Conservation (phyloP, 2,329 filamentous ascomycete species). For the Fusarium proliferatum region DNA sequence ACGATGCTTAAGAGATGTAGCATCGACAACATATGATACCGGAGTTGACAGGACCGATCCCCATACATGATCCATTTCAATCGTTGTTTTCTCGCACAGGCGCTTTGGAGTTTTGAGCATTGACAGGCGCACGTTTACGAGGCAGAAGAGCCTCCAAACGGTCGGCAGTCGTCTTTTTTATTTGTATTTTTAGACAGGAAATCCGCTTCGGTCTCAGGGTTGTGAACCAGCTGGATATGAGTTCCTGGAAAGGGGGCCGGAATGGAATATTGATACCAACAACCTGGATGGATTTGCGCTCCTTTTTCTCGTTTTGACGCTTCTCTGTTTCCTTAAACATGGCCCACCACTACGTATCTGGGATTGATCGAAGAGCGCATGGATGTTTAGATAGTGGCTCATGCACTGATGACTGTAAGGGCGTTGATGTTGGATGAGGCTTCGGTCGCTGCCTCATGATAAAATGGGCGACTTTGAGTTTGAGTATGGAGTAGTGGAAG, state of each 20-base stretch:
- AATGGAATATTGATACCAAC: constrained; percentile 43
- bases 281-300: constrained; percentile 35
- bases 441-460: neutral
- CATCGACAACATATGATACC: constrained; percentile 35
- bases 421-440: constrained; percentile 21
- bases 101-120: constrained; percentile 45
- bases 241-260: constrained; percentile 22
- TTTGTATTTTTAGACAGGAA: constrained; percentile 38
- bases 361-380: neutral
- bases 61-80: constrained; percentile 40
- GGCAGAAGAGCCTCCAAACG: constrained; percentile 13
- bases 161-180: constrained; percentile 5
- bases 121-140: constrained; percentile 28
- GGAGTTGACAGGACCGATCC: constrained; percentile 38
- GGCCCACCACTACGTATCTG: neutral
- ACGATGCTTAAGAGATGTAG: constrained; percentile 20
- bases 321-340: constrained; percentile 10
- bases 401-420: neutral
- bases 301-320: constrained; percentile 16
- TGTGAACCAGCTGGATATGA: constrained; percentile 26
- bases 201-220: constrained; percentile 7
- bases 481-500: constrained; percentile 6
- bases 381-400: constrained; percentile 15
- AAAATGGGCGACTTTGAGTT: constrained; percentile 11
- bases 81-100: constrained; percentile 44